These are phyloP conservation scores for Protomyces pachydermus DNA, from an alignment of 1,139 yeast species.

Conservation along the genomic window DNA sequence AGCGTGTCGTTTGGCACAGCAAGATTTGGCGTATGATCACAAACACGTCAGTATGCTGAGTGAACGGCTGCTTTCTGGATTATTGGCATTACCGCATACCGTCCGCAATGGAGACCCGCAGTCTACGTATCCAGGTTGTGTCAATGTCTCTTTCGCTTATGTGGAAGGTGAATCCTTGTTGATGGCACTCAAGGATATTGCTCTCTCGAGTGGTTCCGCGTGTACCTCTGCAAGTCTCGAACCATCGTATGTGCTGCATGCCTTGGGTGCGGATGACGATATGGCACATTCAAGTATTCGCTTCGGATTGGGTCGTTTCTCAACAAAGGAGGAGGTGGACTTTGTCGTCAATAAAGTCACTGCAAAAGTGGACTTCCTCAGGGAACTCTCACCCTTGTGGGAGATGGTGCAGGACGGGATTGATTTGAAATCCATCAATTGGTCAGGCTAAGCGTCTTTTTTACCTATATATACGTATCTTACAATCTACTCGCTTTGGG, in stretches of 20 bases:
- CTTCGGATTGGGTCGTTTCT: slow-evolving; percentile 94
- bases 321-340: slow-evolving; percentile 93
- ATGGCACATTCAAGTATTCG: slow-evolving; percentile 90
- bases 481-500: too few relatives aligned
- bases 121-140: slow-evolving; percentile 83
- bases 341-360: slow-evolving; percentile 83
- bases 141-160: slow-evolving; percentile 91
- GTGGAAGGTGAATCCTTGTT: slow-evolving; percentile 95
- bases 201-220: slow-evolving; percentile 95
- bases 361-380: slow-evolving; percentile 82
- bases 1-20: slow-evolving; percentile 77
- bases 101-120: slow-evolving; percentile 78
- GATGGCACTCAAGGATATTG: slow-evolving; percentile 96
- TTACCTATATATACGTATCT: neutral
- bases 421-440: slow-evolving; percentile 85
- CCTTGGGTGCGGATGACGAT: slow-evolving; percentile 93
- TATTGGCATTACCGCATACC: slow-evolving; percentile 80
- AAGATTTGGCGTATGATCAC: slow-evolving; percentile 70
- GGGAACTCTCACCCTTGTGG: slow-evolving; percentile 95
- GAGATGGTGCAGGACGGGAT: slow-evolving; percentile 99
- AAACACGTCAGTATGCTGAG: slow-evolving; percentile 67
- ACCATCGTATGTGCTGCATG: slow-evolving; percentile 94
- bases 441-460: slow-evolving; percentile 44
- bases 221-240: slow-evolving; percentile 98
- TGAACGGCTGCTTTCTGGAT: slow-evolving; percentile 62